These are phyloP conservation scores for Aspergillus viridinutans DNA, from an alignment of 2,329 filamentous ascomycete genomes.

Conservation along the genomic window DNA sequence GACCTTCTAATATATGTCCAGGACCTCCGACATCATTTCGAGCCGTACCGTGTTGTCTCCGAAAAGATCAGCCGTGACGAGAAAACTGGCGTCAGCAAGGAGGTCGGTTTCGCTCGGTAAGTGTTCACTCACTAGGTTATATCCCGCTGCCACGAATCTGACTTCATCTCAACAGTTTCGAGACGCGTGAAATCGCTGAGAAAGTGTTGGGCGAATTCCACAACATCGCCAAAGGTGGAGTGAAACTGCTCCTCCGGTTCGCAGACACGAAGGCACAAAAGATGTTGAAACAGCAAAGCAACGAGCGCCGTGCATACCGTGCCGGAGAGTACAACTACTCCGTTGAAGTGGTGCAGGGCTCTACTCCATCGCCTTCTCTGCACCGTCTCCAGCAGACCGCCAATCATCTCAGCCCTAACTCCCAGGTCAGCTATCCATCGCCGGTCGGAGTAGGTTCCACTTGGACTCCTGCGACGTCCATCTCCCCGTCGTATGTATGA, in stretches of 20 bases:
- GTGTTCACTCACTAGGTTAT: neutral
- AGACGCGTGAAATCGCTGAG: conserved; percentile 82
- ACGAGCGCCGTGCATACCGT: conserved; percentile 90
- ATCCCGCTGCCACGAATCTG: conserved; percentile 7
- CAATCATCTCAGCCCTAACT: conserved; percentile 40
- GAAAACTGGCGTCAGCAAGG: conserved; percentile 81
- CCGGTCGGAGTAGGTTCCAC: conserved; percentile 38
- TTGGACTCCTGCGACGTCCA: conserved; percentile 47
- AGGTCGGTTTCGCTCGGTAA: conserved; percentile 94
- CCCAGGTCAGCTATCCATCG: conserved; percentile 41
- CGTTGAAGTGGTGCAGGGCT: conserved; percentile 44
- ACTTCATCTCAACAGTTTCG: conserved; percentile 60
- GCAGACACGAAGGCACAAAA: conserved; percentile 97
- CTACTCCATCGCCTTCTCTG: conserved; percentile 42
- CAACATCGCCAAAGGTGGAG: conserved; percentile 74
- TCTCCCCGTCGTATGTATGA: conserved; percentile 44
- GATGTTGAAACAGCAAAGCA: conserved; percentile 91
- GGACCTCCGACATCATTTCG: conserved; percentile 64
- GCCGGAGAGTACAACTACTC: conserved; percentile 84
- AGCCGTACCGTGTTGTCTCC: conserved; percentile 66
- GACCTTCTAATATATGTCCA: conserved; percentile 28
- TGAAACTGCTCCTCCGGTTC: conserved; percentile 90
- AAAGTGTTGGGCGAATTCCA: conserved; percentile 84
- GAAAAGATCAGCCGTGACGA: conserved; percentile 92
- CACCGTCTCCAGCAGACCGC: conserved; percentile 38